These are phyloP conservation scores for Fusarium sp. DNA, from an alignment of 2,329 filamentous ascomycete genomes.

Conservation along the genomic window DNA sequence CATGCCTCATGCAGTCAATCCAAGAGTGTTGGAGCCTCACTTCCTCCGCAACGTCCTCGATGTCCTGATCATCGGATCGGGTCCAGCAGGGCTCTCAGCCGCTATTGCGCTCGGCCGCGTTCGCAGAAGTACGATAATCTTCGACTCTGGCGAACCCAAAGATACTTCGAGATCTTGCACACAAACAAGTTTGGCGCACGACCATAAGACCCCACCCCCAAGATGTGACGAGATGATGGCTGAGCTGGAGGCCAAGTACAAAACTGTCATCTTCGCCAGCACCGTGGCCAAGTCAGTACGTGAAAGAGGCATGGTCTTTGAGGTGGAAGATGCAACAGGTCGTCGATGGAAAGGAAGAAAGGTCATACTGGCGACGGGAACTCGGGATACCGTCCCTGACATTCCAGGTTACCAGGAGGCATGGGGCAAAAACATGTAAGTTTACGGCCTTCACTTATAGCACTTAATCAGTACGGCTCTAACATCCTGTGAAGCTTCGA, in stretches of 20 bases:
- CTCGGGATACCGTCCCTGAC: rapidly evolving
- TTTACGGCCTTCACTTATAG: rapidly evolving
- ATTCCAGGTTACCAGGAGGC: not conserved
- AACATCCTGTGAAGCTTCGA: not conserved
- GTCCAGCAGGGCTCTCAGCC: conserved; percentile 1
- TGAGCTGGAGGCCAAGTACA: conserved; percentile 2
- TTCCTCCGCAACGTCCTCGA: conserved; percentile 18
- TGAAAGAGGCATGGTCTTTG: not conserved
- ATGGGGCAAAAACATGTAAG: not conserved
- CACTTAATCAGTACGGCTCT: rapidly evolving
- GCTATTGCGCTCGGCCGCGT: not conserved
- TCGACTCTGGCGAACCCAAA: rapidly evolving
- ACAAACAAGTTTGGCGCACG: rapidly evolving
- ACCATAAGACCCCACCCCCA: rapidly evolving
- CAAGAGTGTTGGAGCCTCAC: not conserved
- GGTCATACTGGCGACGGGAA: not conserved
- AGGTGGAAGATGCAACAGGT: not conserved
- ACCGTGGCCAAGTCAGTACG: not conserved
- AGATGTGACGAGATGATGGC: not conserved
- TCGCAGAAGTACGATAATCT: not conserved
- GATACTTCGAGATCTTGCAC: rapidly evolving
- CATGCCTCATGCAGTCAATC: not conserved
- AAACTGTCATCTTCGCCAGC: not conserved
- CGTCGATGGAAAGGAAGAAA: conserved; percentile 8
- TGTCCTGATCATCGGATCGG: conserved; percentile 4